Percentiles rank a stretch among this genome's conserved stretches.
These are phyloP conservation scores for Chiua virens DNA, from an alignment of 768 basidiomycete genomes.

Conservation along the genomic window DNA sequence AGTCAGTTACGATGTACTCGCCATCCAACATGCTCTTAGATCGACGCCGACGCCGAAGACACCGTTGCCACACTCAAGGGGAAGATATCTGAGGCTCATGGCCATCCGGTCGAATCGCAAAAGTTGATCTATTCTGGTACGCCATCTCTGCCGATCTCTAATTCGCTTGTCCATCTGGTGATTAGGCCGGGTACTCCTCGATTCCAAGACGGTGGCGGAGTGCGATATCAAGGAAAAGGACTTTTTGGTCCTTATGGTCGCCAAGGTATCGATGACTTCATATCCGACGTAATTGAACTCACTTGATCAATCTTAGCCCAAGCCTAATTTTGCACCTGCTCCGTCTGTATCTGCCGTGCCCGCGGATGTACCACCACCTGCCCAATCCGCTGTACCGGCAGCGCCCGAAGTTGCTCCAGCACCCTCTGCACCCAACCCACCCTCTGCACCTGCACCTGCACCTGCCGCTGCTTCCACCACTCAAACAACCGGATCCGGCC, in stretches of 20 bases:
- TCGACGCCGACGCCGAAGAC: conserved; percentile 75
- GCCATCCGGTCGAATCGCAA: conserved; percentile 70
- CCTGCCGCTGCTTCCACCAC: conserved; percentile 31
- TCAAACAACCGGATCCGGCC: conserved; percentile 31
- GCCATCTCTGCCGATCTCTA: conserved; percentile 17
- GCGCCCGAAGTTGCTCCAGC: conserved; percentile 33
- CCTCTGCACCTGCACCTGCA: conserved; percentile 32
- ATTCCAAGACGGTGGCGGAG: conserved; percentile 84
- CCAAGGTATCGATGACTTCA: conserved; percentile 64
- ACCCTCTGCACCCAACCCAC: conserved; percentile 34
- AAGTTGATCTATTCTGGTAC: conserved; percentile 95
- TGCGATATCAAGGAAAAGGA: conserved; percentile 97
- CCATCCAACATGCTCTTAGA: conserved; percentile 35
- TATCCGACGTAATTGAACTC: background rate
- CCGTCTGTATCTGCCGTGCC: conserved; percentile 22
- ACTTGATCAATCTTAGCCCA: conserved; percentile 44
- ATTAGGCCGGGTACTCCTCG: conserved; percentile 86
- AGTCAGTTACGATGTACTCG: background rate
- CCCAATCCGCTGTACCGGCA: conserved; percentile 26
- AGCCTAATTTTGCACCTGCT: conserved; percentile 37
- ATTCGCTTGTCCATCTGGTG: conserved; percentile 1
- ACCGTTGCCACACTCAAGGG: conserved; percentile 78
- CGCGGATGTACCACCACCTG: conserved; percentile 14
- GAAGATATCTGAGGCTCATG: conserved; percentile 78
- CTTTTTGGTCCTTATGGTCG: conserved; percentile 98